Evolutionary conservation across 306 rosid genomes (phyloP), one percentile per base, ranked within the genome.

Genomic region (Arachis stenosperma): DNA sequence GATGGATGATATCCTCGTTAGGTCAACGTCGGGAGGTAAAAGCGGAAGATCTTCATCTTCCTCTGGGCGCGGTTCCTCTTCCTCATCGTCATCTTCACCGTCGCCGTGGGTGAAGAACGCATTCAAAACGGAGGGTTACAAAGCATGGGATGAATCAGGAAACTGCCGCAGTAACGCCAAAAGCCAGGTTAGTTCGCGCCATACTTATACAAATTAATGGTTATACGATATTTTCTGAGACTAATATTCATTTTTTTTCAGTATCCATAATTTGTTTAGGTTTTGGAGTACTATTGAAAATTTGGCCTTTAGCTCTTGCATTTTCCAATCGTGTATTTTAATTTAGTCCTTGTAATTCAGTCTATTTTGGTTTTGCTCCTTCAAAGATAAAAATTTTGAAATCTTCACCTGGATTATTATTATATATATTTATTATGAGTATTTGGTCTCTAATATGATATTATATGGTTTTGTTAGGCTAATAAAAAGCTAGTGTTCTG

Each of bases 1-100:
- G 64, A 90, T 90, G 81, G 92, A 90, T 77, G 97, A 78, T 7
- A 81, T 90, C 71, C 84, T 67, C 56, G 86, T 90, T 71, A 81
- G 75, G 66, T 57, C 73, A 1, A 17, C 22, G 36, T 53, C 78
- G 0, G 80, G 75, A 22, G 80, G 75, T 61, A 86, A 79, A 81
- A 83, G 51, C 41, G 54, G 85, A 3, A 79, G 89, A 74, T 78
- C 87, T 22, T 70, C 76, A 4, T 68, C 87, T 0, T 82, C 78
- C 7, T 84, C 83, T 15, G 82, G 76, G 9, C 37, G 79, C 37
- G 36, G 78, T 8, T 42, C 62, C 0, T 69, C 78, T 1, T 43
- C 75, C 30, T 76, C 83, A 1, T 81, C 69, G 8, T 64, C 84
- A 2, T 70, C 57, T 7, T 59, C 78, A 0, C 76, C 78, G 17